Base-by-base conservation (phyloP, 345 rosid species). In the Eucalyptus decipiens region DNA sequence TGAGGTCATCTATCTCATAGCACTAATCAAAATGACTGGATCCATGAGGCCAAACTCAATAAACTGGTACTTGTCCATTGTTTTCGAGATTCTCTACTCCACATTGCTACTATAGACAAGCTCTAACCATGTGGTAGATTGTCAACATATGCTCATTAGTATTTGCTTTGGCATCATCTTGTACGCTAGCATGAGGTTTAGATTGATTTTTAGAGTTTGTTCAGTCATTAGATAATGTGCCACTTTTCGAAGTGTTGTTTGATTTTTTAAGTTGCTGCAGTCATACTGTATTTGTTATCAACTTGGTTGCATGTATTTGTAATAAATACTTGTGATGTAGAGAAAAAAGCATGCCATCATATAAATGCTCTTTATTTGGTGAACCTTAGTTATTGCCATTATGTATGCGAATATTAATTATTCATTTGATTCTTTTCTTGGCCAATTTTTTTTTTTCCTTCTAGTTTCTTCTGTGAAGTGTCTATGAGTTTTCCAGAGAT, bases 151-250 rank as follows among this genome's bases (percentile, higher is more conserved):
- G 69, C 32, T 28, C 69, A 7, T 62, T 62, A 62, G 9, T 28
- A 6, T 28, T 62, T 62, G 69, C 18, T 62, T 13, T 30, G 69
- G 69, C 17, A 30, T 62, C 69, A 62, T 62, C 69, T 30, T 30
- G 69, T 30, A 28, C 0, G 1, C 16, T 62, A 0, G 32, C 69
- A 62, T 10, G 34, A 30, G 69, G 69, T 30, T 62, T 13, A 6
- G 2, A 30, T 30, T 13, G 2, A 0, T 62, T 28, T 28, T 7
- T 30, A 0, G 69, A 62, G 34, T 6, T 28, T 28, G 17, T 62
- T 62, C 0, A 30, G 18, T 11, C 69, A 28, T 58, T 8, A 17
- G 42, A 5, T 34, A 69, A 69, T 9, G 13, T 69, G 42, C 42
- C 80, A 67, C 34, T 67, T 67, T 67, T 67, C 3, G 1, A n/a